Evolutionary conservation across 371 early-diverging fungal species (phyloP), one percentile per base, ranked within the genome.

Genomic region (Syncephalastrum racemosum): DNA sequence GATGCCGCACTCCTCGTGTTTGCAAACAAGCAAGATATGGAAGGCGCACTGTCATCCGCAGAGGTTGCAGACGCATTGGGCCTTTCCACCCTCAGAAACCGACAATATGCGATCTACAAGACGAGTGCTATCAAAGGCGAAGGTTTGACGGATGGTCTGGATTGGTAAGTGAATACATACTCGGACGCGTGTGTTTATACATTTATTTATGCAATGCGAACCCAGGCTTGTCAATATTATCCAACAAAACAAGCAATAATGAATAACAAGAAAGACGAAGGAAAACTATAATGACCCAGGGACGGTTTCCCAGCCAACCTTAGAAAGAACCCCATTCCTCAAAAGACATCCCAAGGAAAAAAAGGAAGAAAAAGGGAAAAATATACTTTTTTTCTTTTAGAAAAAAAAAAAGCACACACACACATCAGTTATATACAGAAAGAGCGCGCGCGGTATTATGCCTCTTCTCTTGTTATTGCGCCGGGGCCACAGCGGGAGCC

Each of bases 111-210:
- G 62, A 93, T 97, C 61, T 94, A 96, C 79, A 87, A 92, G 24
- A 91, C 96, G 49, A 94, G 96, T 71, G 98, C 97, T 48, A 87
- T 94, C 43, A 82, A 86, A 49, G 97, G 96, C 45, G 97, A 96
- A 66, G 98, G 98, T 63, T 86, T 98, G 40, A 93, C 90, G 60
- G 97, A 98, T 69, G 97, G 96, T 60, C 81, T 89, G 64, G 90
- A 89, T 63, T 92, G 90, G 92, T 83, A 71, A 64, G 66, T 50
- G 40, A 14, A 48, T 16, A 19, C 39, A 53, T 25, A 36, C 31
- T n/a, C 46, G 27, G 39, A 42, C 12, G 39, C 8, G 47, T n/a
- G n/a, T 46, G 20, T 31, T 44, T 16, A 7, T 4, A 15, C 18
- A 3, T 14, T 55, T 55, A 42, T 20, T 55, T 20, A 18, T 23